phyloP scores from a whole-genome alignment of 2,329 filamentous ascomycete genomes.

The Sarocladiaceae sp. region DNA sequence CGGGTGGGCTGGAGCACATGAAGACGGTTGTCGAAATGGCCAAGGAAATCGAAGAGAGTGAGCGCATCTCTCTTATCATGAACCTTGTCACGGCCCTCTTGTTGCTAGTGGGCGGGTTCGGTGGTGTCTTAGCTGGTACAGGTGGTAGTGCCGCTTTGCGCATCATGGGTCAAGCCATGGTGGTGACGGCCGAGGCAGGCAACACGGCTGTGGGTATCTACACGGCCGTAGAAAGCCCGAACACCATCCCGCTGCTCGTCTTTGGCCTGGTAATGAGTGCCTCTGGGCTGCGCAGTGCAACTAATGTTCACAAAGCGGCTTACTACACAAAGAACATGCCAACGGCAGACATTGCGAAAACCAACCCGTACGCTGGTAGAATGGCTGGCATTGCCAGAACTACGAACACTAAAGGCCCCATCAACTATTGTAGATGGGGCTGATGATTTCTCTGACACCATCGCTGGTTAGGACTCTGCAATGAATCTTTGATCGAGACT shows the following conservation, averaged over 20 bases:
- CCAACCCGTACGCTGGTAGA: no score
- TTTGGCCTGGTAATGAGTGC: not conserved
- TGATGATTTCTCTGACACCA: no score
- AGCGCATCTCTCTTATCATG: slow-evolving; percentile 11
- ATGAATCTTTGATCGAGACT: no score
- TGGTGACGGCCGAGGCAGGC: not conserved
- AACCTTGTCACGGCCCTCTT: slow-evolving; percentile 10
- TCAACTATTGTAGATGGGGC: no score
- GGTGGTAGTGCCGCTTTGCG: no score
- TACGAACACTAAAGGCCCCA: no score
- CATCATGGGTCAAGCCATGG: not conserved
- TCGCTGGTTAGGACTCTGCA: no score
- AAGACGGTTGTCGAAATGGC: slow-evolving; percentile 12
- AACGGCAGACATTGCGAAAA: no score
- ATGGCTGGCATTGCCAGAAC: no score
- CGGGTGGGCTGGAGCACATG: slow-evolving; percentile 10
- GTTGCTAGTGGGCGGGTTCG: not conserved
- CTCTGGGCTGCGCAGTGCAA: no score
- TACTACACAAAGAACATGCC: no score
- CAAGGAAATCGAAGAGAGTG: slow-evolving; percentile 12
- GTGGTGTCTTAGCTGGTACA: not conserved
- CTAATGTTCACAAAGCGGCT: no score
- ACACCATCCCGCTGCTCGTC: not conserved
- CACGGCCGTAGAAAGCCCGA: not conserved
- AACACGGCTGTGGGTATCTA: not conserved